Conservation (phyloP, 2,329 filamentous ascomycete genomes). For the Aspergillus niger region DNA sequence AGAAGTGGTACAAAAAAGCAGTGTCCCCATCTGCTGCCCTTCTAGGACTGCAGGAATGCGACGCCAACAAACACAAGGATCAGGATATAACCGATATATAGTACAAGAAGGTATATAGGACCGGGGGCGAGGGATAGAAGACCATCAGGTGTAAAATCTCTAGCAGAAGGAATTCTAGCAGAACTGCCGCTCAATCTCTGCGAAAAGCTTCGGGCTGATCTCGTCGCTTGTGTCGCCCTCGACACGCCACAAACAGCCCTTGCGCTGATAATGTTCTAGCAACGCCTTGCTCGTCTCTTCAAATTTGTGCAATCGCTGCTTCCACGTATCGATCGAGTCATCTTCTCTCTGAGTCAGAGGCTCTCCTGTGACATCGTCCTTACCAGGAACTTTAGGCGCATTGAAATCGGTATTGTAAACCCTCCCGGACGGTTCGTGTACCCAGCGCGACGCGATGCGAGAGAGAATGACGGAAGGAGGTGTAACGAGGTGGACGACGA, state of each 20-base stretch:
- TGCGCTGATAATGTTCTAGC: slow-evolving; percentile 82
- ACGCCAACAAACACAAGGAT: slow-evolving; percentile 12
- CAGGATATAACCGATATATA: slow-evolving; percentile 16
- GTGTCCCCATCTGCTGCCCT: slow-evolving; percentile 3
- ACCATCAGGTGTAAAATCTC: too few relatives aligned
- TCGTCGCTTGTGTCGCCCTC: slow-evolving; percentile 89
- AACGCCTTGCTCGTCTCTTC: slow-evolving; percentile 82
- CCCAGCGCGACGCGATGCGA: slow-evolving; percentile 88
- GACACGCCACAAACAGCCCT: slow-evolving; percentile 83
- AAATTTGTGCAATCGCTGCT: slow-evolving; percentile 76
- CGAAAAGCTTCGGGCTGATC: slow-evolving; percentile 85
- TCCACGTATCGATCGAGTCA: slow-evolving; percentile 85
- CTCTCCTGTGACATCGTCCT: slow-evolving; percentile 91
- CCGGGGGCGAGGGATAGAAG: background rate
- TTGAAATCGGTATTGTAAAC: slow-evolving; percentile 97
- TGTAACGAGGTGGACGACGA: slow-evolving; percentile 84
- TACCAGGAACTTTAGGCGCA: slow-evolving; percentile 74
- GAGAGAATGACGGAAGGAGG: slow-evolving; percentile 84
- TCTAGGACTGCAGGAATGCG: slow-evolving; percentile 10
- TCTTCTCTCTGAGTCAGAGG: slow-evolving; percentile 78
- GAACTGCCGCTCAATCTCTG: slow-evolving; percentile 80
- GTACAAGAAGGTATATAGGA: slow-evolving; percentile 20
- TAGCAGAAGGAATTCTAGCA: slow-evolving; percentile 31
- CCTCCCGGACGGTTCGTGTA: slow-evolving; percentile 85
- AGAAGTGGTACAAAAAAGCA: background rate